Percentiles rank a stretch among this genome's conserved stretches.
phyloP scores from a whole-genome alignment of 768 basidiomycete species.

The Rhodotorula paludigena region DNA sequence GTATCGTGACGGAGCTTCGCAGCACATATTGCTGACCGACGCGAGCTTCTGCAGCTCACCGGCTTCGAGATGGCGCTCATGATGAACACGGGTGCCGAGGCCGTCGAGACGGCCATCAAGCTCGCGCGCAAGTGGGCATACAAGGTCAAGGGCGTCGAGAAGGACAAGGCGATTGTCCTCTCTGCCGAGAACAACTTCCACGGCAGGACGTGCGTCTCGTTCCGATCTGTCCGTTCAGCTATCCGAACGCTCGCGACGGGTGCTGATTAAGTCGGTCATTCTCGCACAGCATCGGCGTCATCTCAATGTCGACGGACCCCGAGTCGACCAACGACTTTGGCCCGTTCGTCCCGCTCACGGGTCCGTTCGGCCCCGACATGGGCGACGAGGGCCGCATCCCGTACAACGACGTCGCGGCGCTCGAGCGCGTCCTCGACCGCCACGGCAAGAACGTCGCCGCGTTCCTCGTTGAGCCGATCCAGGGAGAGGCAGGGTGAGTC shows the following conservation, averaged over 20 bases:
- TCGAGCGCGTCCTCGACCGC: constrained; percentile 74
- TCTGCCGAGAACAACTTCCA: constrained; percentile 91
- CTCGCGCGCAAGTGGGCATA: constrained; percentile 97
- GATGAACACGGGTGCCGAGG: constrained; percentile 99
- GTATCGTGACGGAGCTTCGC: too few relatives aligned
- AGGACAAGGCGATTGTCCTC: constrained; percentile 77
- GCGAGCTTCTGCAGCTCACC: constrained; percentile 18
- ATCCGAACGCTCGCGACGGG: too few relatives aligned
- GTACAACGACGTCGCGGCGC: constrained; percentile 74
- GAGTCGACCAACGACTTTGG: constrained; percentile 83
- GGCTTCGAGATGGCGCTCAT: constrained; percentile 74
- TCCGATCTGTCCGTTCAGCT: too few relatives aligned
- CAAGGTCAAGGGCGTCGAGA: constrained; percentile 67
- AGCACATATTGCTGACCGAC: too few relatives aligned
- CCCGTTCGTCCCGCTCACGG: constrained; percentile 79
- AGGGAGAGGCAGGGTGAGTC: constrained; percentile 77
- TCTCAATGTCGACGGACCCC: constrained; percentile 89
- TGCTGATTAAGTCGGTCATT: fast-evolving
- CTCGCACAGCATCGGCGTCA: constrained; percentile 28
- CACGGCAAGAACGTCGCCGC: constrained; percentile 81
- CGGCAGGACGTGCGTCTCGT: constrained; percentile 61
- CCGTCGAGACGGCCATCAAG: constrained; percentile 95
- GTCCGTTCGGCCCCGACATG: constrained; percentile 59
- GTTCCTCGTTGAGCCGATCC: constrained; percentile 94
- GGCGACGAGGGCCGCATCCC: constrained; percentile 61